These are phyloP conservation scores for Draba incana DNA, from an alignment of 345 rosid genomes.

Conservation along the genomic window DNA sequence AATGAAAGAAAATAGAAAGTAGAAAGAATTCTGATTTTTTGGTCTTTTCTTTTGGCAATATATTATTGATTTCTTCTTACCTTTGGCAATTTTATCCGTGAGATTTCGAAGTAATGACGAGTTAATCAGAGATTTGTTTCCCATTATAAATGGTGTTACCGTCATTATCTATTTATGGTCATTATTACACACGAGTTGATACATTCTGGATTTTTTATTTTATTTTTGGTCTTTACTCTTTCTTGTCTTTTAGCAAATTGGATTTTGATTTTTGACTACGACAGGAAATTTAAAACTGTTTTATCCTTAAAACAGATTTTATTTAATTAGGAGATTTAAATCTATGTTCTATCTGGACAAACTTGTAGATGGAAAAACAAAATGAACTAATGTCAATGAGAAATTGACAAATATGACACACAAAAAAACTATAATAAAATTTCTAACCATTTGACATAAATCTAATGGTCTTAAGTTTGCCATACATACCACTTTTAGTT, in stretches of 20 bases:
- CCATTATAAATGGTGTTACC: neutral
- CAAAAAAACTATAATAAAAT: no score
- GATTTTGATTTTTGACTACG: slow-evolving; percentile 9
- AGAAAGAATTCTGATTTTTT: neutral
- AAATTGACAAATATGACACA: no score
- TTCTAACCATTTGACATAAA: no score
- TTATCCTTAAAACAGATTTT: slow-evolving; percentile 1
- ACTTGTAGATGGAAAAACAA: neutral
- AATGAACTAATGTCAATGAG: neutral
- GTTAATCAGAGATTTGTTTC: slow-evolving; percentile 15
- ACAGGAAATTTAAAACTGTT: slow-evolving; percentile 4
- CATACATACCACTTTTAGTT: no score
- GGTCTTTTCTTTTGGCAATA: neutral
- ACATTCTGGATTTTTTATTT: slow-evolving; percentile 4
- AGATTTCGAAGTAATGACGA: neutral
- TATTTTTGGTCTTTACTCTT: slow-evolving; percentile 22
- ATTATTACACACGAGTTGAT: slow-evolving; percentile 30
- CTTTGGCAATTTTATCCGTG: neutral
- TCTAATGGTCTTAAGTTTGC: no score
- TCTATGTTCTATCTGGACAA: neutral
- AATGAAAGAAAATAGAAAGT: slow-evolving; percentile 16
- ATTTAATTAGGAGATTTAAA: no score
- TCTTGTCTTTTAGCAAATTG: neutral
- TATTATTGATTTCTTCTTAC: neutral
- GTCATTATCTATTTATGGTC: slow-evolving; percentile 23